Evolutionary conservation across 1,139 yeast genomes (phyloP), one percentile per base, ranked within the genome.

Genomic region (Tardiomyces blankii): DNA sequence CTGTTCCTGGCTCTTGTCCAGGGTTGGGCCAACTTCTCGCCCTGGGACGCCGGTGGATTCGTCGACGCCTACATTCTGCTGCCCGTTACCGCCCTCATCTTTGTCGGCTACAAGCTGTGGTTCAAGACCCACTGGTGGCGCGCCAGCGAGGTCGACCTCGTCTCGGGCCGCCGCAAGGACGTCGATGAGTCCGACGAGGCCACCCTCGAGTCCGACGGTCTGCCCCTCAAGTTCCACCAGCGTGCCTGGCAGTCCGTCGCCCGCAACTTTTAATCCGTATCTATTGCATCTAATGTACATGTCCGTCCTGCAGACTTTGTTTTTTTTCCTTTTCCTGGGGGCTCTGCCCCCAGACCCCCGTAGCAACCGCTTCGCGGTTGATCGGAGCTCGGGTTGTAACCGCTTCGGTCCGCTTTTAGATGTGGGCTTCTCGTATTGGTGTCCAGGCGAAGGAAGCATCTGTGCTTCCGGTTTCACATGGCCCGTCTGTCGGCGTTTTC

Each of bases 1-100:
- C 51, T 70, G 1, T 72, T 80, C 49, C 66, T 81, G 51, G 80
- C 77, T 1, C 61, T 81, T 23, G 75, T 81, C 33, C 87, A 81
- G 60, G 84, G 87, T 2, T 81, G 87, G 86, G 67, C 82, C 1
- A 68, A 72, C 41, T 74, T 81, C 54, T 69, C 70, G 46, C 87
- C 88, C 0, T 81, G 78, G 54, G 48, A 70, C 46, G 80, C 77
- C 6, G 78, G 73, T 28, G 67, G 70, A 49, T 81, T 79, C 60
- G 80, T 81, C 39, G 87, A 80, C 58, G 77, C 81, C 4, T 81
- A 82, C 57, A 73, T 81, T 48, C 63, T 81, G 53, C 60, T 81
- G 27, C 86, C 87, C 3, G 65, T 80, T 40, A 79, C 77, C 49
- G 65, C 69, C 38, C 54, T 78, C 5, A 49, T 72, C 35, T 73